Evolutionary conservation across 345 rosid species (phyloP).

Genomic region (Bruguiera sexangula): DNA sequence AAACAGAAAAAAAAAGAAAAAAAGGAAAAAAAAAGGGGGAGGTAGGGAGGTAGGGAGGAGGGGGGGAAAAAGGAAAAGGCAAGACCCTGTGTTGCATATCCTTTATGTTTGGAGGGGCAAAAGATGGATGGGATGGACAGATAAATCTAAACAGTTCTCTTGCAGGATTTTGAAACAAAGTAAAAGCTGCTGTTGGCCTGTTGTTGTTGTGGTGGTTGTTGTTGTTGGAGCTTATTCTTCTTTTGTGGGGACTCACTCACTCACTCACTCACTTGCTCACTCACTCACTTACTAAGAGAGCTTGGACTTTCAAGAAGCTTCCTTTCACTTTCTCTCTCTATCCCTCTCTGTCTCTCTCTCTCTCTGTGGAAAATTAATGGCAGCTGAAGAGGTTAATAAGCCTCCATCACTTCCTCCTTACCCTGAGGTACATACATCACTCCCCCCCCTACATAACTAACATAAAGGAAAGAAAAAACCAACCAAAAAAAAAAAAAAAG

Average conservation of each 20-base stretch:
- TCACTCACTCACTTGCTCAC: background rate
- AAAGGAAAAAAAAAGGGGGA: too few species aligned
- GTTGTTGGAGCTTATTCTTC: background rate
- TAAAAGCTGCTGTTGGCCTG: background rate
- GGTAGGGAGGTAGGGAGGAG: accelerated
- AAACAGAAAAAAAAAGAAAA: too few species aligned
- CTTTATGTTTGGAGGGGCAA: background rate
- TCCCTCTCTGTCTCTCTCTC: constrained; percentile 6
- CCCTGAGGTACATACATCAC: constrained; percentile 46
- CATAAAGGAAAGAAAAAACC: background rate
- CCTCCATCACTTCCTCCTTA: constrained; percentile 58
- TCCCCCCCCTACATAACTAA: background rate
- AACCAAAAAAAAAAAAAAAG: too few species aligned
- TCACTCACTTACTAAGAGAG: background rate
- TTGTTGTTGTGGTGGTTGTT: background rate
- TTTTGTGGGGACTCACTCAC: constrained; percentile 22
- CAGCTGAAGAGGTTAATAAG: constrained; percentile 43
- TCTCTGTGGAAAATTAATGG: constrained; percentile 41
- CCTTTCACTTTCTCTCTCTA: constrained; percentile 3
- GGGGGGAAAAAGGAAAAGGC: background rate
- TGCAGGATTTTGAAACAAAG: constrained; percentile 8
- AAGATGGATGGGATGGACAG: background rate
- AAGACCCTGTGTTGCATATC: background rate
- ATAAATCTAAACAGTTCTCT: background rate
- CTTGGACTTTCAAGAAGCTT: constrained; percentile 1